Base-by-base conservation (phyloP, 257 asterid species). In the Verbena officinalis region DNA sequence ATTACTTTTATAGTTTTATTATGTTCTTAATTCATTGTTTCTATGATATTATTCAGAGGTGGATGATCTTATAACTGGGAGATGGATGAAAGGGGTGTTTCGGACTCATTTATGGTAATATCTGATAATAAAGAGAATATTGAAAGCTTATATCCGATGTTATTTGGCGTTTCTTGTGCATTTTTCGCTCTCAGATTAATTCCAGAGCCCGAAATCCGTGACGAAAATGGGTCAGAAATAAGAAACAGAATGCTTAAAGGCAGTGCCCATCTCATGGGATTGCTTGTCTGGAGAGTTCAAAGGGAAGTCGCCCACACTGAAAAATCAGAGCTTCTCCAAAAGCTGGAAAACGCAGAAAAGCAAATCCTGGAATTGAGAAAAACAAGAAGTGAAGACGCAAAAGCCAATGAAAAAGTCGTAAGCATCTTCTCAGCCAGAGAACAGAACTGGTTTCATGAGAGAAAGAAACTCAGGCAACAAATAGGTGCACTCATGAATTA, bases 331-430 rank as follows among this genome's bases (percentile, higher is more conserved):
- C 76, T 84, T 70, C 67, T 82, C 13, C 78, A 42, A 3, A 81
- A 79, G 82, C 86, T 88, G 54, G 80, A 78, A 48, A 70, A 65
- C 45, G 89, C 95, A 17, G 71, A 78, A 48, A 75, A 60, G 45
- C 83, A 80, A 74, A 59, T 86, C 17, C 70, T 54, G 22, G 90
- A 80, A 38, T 49, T 93, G 69, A 90, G 81, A 85, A 86, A 67
- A 61, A 46, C 77, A 58, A 71, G 99, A 72, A 90, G 83, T 14
- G 96, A 93, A 70, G 99, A 86, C 22, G 97, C 89, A 13, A 93
- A 77, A 69, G 99, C 99, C 19, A 93, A 93, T 50, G 96, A 80
- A 84, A 90, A 83, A 72, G 97, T 90, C 13, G 84, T 86, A 9
- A 57, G 94, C 52, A 93, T 93, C 63, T 78, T 87, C 62, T 88